phyloP scores from a whole-genome alignment of 1,284 basidiomycete species.

The Fomes fomentarius region DNA sequence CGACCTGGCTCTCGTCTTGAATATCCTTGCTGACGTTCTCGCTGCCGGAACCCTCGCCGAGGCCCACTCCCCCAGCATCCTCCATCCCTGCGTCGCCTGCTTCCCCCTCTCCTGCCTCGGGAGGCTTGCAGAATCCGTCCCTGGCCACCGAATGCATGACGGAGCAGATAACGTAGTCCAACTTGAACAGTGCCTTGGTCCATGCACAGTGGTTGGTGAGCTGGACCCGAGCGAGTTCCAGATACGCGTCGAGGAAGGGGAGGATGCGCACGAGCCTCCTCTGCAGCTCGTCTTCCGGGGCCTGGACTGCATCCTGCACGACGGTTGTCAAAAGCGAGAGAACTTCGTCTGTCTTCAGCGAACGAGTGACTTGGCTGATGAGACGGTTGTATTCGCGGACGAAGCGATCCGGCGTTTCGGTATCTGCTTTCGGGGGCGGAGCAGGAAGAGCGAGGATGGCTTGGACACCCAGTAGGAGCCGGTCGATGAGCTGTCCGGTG shows the following conservation, averaged over 20 bases:
- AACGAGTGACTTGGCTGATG: constrained; percentile 27
- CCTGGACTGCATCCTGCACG: constrained; percentile 4
- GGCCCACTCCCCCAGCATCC: constrained; percentile 74
- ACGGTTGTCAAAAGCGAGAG: constrained; percentile 6
- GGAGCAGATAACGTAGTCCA: constrained; percentile 79
- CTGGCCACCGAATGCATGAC: constrained; percentile 76
- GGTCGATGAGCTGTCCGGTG: constrained; percentile 56
- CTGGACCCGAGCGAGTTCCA: constrained; percentile 54
- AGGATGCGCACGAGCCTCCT: constrained; percentile 46
- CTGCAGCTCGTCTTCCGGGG: constrained; percentile 28
- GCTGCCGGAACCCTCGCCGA: constrained; percentile 84
- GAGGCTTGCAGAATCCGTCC: constrained; percentile 93
- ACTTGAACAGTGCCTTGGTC: constrained; percentile 85
- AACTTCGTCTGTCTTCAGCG: constrained; percentile 34
- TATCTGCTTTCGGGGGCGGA: background rate
- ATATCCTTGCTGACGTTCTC: constrained; percentile 94
- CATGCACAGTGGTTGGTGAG: constrained; percentile 60
- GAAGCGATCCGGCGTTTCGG: constrained; percentile 32
- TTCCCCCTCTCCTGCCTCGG: constrained; percentile 56
- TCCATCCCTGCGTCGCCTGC: constrained; percentile 58
- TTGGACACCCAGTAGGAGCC: constrained; percentile 49
- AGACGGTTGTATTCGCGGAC: constrained; percentile 31
- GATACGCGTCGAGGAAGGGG: constrained; percentile 71
- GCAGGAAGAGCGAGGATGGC: constrained; percentile 25
- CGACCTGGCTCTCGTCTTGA: constrained; percentile 94